A percentile compares a stretch with the other conserved stretches of the same genome.
Conservation (phyloP, 2,329 filamentous ascomycete species). For the Paraphoma sp. region DNA sequence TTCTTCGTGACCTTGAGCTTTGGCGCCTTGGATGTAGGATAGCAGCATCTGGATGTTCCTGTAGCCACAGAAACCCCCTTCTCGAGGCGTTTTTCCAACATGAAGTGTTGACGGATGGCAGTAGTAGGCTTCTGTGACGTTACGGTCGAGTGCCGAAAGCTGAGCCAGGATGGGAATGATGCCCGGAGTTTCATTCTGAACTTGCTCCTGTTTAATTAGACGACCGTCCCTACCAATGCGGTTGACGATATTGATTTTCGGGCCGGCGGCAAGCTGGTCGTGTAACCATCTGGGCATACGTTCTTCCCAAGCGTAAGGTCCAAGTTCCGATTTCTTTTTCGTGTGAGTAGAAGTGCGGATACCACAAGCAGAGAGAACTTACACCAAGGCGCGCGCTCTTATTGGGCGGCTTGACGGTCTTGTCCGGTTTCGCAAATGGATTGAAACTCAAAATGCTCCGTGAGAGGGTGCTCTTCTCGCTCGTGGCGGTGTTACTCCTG, state of each 20-base stretch:
- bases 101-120: constrained; percentile 80
- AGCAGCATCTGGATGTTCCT: constrained; percentile 92
- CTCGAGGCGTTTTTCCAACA: constrained; percentile 77
- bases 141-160: constrained; percentile 64
- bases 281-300: constrained; percentile 54
- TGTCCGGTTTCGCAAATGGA: constrained; percentile 36
- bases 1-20: constrained; percentile 62
- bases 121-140: constrained; percentile 75
- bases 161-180: constrained; percentile 56
- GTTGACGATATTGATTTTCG: constrained; percentile 48
- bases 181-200: constrained; percentile 55
- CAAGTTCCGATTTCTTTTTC: constrained; percentile 51
- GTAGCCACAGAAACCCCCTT: constrained; percentile 94
- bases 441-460: constrained; percentile 46
- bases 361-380: constrained; percentile 16
- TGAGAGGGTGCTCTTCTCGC: constrained; percentile 45
- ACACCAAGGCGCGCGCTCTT: constrained; percentile 45
- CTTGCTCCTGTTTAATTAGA: constrained; percentile 48
- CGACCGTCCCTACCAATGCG: constrained; percentile 52
- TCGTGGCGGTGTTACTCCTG: constrained; percentile 33
- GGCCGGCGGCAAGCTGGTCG: constrained; percentile 49
- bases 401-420: constrained; percentile 35
- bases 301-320: constrained; percentile 56
- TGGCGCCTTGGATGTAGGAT: constrained; percentile 73
- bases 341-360: constrained; percentile 14